Base-by-base conservation (phyloP, 352 stramenopile species). In the Pythium guiyangense region DNA sequence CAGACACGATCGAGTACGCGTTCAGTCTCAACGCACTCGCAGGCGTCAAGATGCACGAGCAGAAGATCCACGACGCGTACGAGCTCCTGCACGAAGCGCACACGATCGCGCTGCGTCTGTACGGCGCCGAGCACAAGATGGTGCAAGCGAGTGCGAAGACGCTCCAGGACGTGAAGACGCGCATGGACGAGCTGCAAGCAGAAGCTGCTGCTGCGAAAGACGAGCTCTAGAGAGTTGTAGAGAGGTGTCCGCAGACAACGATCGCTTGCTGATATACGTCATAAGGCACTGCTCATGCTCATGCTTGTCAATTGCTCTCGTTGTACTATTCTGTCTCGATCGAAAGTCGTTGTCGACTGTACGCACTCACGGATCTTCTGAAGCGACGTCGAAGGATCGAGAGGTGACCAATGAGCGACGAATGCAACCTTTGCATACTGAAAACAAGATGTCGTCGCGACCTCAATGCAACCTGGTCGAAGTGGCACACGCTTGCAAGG, bases 1-100 rank as follows among this genome's bases (percentile, higher is more conserved):
- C 85, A 26, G 69, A 79, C 9, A 80, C 83, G 56, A 57, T 92
- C 26, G 29, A 71, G 27, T 88, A 90, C 53, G 85, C 85, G 15
- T 94, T 94, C 54, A 87, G 71, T 49, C 74, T 92, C 40, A 94
- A 94, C 44, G 73, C 83, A n/a, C 51, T 92, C 45, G 83, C 83
- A 0, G 85, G 85, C 9, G 82, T 92, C 14, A 73, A 82, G 35
- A 92, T 92, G 74, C 72, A 74, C 8, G 69, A 86, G 60, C 66
- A 79, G 46, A 68, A 84, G 27, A 71, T 85, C 52, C 64, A 70
- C 22, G 72, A 84, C 0, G 72, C 80, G 4, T 77, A 90, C 67
- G 34, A 73, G 45, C 58, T 90, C 57, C 68, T 94, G 39, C 63
- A 88, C 45, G 59, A 81, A 17, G 82, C 85, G 27, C 81, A 94